Evolutionary conservation across 1,139 yeast species (phyloP), one percentile per base, ranked within the genome.

Genomic region (Blastobotrys serpentis): DNA sequence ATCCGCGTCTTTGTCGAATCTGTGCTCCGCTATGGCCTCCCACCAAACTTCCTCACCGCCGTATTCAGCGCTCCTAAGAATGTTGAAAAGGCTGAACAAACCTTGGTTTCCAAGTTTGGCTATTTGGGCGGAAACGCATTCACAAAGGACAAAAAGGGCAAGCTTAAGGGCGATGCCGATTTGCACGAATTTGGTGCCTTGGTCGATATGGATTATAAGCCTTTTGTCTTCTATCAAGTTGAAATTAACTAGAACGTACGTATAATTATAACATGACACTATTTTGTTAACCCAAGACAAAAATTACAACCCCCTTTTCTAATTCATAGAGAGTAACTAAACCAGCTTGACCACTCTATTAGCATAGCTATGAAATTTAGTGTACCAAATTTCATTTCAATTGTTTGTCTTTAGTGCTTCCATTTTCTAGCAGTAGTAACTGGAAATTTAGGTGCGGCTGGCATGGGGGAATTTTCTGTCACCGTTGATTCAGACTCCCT

Each of bases 171-270:
- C 51, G 84, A 81, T 56, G 66, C 76, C 48, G 82, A 80, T 50
- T 75, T 92, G 61, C 79, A 83, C 60, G 97, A 92, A 67, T 92
- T 86, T 66, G 94, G 96, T 18, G 81, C 95, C 6, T 73, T 92
- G 63, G 96, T 89, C 44, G 98, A 92, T 68, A 81, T 92, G 36
- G 97, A 92, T 54, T 92, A 89, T 66, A 96, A 90, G 69, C 98
- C 98, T 43, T 92, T 92, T 71, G 98, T 90, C 48, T 69, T 90
- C 61, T 90, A 86, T 67, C 78, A 78, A 52, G 66, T 82, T 42
- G 74, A 71, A 51, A 56, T 78, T 34, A 50, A 41, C 18, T 26
- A 36, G 19, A 19, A 4, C 13, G 11, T n/a, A n/a, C n/a, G n/a
- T 16, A 26, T 29, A 29, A 29, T 29, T 29, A 29, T 29, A 29